Conservation (phyloP, 2,329 filamentous ascomycete genomes). For the Trichoderma sp. region DNA sequence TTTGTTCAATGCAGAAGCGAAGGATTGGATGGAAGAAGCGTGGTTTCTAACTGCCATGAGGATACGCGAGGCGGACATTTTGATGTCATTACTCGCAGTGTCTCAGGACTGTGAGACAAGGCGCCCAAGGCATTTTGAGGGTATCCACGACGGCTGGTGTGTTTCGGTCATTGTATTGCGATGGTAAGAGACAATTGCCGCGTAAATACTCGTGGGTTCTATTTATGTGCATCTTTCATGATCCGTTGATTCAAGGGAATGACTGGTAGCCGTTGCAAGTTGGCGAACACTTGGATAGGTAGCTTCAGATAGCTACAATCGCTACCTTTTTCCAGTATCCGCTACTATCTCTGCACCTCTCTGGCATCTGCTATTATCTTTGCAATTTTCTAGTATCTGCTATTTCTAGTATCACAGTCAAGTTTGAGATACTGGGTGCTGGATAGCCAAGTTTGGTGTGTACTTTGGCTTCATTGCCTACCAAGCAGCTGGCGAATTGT, state of each 20-base stretch:
- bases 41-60: not conserved
- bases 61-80: not conserved
- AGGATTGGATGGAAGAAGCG: not conserved
- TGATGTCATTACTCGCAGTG: not conserved
- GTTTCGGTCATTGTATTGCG: not conserved
- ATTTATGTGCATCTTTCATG: not conserved
- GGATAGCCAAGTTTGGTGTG: not conserved
- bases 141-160: not conserved
- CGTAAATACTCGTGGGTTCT: not conserved
- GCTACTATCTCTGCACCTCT: too few relatives aligned
- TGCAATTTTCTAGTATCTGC: not conserved
- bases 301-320: not conserved
- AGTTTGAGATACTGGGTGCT: not conserved
- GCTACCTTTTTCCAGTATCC: too few relatives aligned
- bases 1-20: not conserved
- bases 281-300: not conserved
- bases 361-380: too few relatives aligned
- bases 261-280: not conserved
- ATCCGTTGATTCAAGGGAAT: not conserved
- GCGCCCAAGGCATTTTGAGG: not conserved
- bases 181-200: not conserved
- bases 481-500: not conserved
- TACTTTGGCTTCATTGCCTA: not conserved
- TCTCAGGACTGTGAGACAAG: not conserved
- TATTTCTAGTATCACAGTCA: not conserved